Percentiles rank a stretch among this genome's conserved stretches.
These are phyloP conservation scores for Ananas comosus DNA, from an alignment of 176 grass and related monocot genomes.

Conservation along the genomic window DNA sequence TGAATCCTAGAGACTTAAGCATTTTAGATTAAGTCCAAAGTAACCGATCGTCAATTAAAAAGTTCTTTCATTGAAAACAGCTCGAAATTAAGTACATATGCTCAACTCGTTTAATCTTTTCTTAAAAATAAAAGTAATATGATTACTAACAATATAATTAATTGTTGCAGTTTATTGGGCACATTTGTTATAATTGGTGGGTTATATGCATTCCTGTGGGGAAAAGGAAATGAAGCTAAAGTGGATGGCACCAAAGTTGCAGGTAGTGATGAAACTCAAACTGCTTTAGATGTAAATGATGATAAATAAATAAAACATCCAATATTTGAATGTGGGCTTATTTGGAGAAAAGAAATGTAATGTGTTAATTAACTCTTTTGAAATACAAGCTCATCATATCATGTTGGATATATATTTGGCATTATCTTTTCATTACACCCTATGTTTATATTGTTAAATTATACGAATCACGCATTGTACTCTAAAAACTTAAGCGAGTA, in stretches of 20 bases:
- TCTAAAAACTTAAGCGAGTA: not conserved
- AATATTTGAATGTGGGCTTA: too few relatives aligned
- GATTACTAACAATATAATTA: not conserved
- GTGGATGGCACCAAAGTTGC: not conserved
- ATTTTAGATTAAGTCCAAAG: too few relatives aligned
- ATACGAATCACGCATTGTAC: not conserved
- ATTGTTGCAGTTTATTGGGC: slow-evolving; percentile 24
- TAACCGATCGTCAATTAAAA: too few relatives aligned
- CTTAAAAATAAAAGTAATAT: not conserved
- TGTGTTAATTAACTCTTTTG: too few relatives aligned
- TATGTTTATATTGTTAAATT: not conserved
- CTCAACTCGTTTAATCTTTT: too few relatives aligned
- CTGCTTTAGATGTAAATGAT: too few relatives aligned
- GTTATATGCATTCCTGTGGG: slow-evolving; percentile 43
- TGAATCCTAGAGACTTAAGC: too few relatives aligned
- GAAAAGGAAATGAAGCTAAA: slow-evolving; percentile 25
- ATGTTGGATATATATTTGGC: not conserved
- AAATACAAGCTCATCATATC: not conserved
- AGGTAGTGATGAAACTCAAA: not conserved
- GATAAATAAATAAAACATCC: too few relatives aligned
- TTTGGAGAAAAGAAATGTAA: too few relatives aligned
- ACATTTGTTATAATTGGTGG: slow-evolving; percentile 27
- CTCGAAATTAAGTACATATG: not conserved
- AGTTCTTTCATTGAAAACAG: not conserved
- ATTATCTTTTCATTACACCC: not conserved